Conservation (phyloP, 352 stramenopile species). For the Peronospora destructor region DNA sequence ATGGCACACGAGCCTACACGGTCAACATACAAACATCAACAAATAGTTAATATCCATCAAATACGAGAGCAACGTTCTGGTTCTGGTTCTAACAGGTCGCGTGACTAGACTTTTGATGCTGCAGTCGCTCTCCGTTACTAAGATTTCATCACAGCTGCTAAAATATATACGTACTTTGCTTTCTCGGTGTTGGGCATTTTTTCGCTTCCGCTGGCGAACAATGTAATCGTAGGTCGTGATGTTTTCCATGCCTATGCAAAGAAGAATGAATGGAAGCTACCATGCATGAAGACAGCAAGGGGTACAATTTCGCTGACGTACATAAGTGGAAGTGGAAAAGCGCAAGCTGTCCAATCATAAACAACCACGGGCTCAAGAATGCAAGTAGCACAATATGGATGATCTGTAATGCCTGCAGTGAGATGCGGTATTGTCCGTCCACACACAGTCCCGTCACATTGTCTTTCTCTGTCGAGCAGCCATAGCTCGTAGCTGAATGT, state of each 20-base stretch:
- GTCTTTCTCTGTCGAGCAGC: slow-evolving; percentile 46
- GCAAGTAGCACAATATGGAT: slow-evolving; percentile 59
- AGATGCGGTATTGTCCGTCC: slow-evolving; percentile 46
- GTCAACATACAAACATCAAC: slow-evolving; percentile 9
- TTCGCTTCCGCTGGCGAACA: slow-evolving; percentile 72
- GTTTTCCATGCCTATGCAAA: slow-evolving; percentile 53
- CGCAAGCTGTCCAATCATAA: slow-evolving; percentile 72
- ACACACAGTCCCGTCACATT: slow-evolving; percentile 39
- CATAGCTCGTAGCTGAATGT: slow-evolving; percentile 56
- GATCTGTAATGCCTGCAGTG: slow-evolving; percentile 48
- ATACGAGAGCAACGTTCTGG: slow-evolving; percentile 7
- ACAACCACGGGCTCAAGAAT: slow-evolving; percentile 65
- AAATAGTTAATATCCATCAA: slow-evolving; percentile 19
- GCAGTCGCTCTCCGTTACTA: slow-evolving; percentile 12
- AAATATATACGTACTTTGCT: slow-evolving; percentile 70
- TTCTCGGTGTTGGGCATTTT: slow-evolving; percentile 53
- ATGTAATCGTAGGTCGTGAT: slow-evolving; percentile 88
- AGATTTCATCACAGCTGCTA: slow-evolving; percentile 22
- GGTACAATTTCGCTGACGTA: slow-evolving; percentile 25
- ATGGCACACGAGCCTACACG: slow-evolving; percentile 22
- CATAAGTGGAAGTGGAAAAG: slow-evolving; percentile 83
- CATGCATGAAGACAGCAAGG: background rate
- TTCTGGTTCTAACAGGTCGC: slow-evolving; percentile 7
- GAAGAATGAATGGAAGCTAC: slow-evolving; percentile 1
- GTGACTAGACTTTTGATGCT: slow-evolving; percentile 10